Conservation (phyloP, 768 basidiomycete species). For the Russula lepida region DNA sequence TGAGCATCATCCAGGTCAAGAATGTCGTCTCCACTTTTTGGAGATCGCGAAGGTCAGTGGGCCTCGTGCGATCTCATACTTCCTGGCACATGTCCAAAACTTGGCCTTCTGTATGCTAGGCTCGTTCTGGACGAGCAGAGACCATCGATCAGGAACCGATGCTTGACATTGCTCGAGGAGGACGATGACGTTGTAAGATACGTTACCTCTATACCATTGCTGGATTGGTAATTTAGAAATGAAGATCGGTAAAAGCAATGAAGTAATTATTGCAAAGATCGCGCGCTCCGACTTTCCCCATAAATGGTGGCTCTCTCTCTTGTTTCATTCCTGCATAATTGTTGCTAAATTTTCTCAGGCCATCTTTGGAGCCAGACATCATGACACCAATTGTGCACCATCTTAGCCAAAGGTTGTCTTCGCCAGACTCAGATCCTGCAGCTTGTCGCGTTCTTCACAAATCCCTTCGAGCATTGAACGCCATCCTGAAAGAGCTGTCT, state of each 20-base stretch:
- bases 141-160: conserved; percentile 52
- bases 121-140: conserved; percentile 63
- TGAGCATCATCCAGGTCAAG: conserved; percentile 86
- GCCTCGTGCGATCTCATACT: neutral
- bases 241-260: conserved; percentile 74
- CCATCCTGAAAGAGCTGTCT: conserved; percentile 61
- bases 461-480: conserved; percentile 54
- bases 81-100: neutral
- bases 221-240: conserved; percentile 6
- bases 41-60: conserved; percentile 64
- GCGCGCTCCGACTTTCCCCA: conserved; percentile 70
- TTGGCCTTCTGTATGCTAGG: conserved; percentile 32
- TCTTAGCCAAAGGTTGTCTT: conserved; percentile 40
- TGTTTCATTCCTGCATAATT: neutral
- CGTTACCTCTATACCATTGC: neutral
- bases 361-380: conserved; percentile 47
- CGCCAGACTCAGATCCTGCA: conserved; percentile 31
- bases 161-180: conserved; percentile 64
- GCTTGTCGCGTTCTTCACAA: conserved; percentile 48
- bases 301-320: conserved; percentile 45
- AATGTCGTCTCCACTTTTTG: conserved; percentile 68
- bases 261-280: conserved; percentile 65
- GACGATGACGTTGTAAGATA: conserved; percentile 61
- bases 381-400: conserved; percentile 46
- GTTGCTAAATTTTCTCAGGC: conserved; percentile 36